Evolutionary conservation across 306 rosid genomes (phyloP).

Genomic region (Amphicarpaea edgeworthii): DNA sequence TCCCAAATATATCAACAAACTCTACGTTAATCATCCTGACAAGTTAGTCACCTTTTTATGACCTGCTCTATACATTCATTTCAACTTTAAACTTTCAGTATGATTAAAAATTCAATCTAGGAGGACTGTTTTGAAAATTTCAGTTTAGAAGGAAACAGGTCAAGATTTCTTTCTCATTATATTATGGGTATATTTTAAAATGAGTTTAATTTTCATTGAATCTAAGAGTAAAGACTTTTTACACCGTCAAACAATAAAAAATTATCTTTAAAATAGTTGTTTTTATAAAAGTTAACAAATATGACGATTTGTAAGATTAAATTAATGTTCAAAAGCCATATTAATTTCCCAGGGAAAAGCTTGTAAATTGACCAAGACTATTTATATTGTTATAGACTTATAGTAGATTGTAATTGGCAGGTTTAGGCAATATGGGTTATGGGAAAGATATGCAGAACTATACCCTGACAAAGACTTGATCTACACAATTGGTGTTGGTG

Average conservation of each 20-base stretch:
- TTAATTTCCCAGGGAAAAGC: background rate
- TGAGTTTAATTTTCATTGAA: no score
- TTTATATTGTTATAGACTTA: background rate
- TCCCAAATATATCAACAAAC: constrained; percentile 76
- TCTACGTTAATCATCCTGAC: constrained; percentile 82
- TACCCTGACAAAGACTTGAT: constrained; percentile 74
- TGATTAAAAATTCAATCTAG: background rate
- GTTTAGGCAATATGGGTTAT: constrained; percentile 88
- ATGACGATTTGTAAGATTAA: background rate
- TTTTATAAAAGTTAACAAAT: no score
- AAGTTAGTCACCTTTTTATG: constrained; percentile 56
- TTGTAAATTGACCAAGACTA: background rate
- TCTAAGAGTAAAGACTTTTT: background rate
- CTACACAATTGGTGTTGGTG: constrained; percentile 74
- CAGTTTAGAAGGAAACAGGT: background rate
- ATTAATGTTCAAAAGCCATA: background rate
- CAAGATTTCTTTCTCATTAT: background rate
- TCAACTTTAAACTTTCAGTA: constrained; percentile 24
- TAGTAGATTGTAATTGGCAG: constrained; percentile 44
- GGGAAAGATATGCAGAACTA: constrained; percentile 93
- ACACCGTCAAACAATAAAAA: background rate
- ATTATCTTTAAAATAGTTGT: no score
- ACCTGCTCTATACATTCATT: background rate
- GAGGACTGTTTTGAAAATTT: background rate
- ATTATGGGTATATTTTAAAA: no score